Evolutionary conservation across 2,329 filamentous ascomycete species (phyloP), one percentile per base, ranked within the genome.

Genomic region (Polychaeton citri): DNA sequence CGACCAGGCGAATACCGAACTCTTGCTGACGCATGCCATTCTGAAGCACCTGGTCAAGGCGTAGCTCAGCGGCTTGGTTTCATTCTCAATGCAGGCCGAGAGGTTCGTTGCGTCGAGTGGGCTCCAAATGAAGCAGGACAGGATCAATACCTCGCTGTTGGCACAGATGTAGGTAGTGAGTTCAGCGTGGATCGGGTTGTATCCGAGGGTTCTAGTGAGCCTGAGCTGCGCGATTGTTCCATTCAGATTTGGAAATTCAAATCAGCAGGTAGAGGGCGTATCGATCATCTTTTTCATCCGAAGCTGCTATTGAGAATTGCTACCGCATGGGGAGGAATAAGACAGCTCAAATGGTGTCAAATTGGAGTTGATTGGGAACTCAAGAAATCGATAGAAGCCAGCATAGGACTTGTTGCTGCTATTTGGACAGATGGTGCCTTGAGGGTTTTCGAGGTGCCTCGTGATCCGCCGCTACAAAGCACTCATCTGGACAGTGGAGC

Each of bases 191-290:
- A n/a, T 4, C 24, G 15, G 24, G 24, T 10, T 28, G 4, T 12
- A 7, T 28, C 24, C 12, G 12, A 28, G 12, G 24, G 24, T 5
- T 43, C 48, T 4, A 40, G 48, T 39, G 53, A 48, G 46, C 57
- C 47, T 6, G 51, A 58, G 5, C 55, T 63, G 12, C 66, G 64
- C 41, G 62, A 66, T 12, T 62, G 65, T 10, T 64, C 63, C 2
- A 62, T 78, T 20, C 72, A 77, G 42, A 65, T 79, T 5, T 78
- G 74, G 74, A 58, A 65, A 5, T 71, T 78, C 44, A 55, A 59
- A 24, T 59, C 62, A 3, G 54, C 33, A 7, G 38, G 44, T 12
- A 40, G 58, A 1, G 57, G 59, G 10, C 55, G 52, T 2, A 52
- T 74, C 5, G 62, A 72, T 45, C 59, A 60, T 43, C 49, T 45